Evolutionary conservation across 2,329 filamentous ascomycete species (phyloP).

Genomic region (Aspergillus sp.): DNA sequence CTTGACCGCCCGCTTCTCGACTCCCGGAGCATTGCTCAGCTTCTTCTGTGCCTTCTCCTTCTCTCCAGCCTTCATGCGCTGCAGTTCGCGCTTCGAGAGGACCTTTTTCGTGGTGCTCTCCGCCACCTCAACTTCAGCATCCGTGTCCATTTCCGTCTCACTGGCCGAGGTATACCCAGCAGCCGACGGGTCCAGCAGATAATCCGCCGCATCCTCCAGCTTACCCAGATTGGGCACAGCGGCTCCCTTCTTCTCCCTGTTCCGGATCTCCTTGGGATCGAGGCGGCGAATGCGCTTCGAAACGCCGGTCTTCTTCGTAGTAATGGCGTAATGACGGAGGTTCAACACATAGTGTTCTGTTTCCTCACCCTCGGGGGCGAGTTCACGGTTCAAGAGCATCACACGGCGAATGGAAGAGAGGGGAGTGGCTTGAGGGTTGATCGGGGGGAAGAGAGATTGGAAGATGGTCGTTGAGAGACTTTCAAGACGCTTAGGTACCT

Average conservation of each 20-base stretch:
- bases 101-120: slow-evolving; percentile 56
- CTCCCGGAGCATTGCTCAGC: slow-evolving; percentile 46
- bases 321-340: slow-evolving; percentile 92
- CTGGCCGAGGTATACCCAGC: slow-evolving; percentile 91
- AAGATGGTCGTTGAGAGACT: slow-evolving; percentile 90
- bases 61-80: slow-evolving; percentile 47
- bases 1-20: slow-evolving; percentile 87
- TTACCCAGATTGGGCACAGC: slow-evolving; percentile 85
- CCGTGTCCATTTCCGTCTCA: slow-evolving; percentile 89
- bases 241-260: slow-evolving; percentile 65
- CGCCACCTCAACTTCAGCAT: slow-evolving; percentile 89
- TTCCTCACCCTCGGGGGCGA: slow-evolving; percentile 39
- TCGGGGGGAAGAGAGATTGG: slow-evolving; percentile 92
- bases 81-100: slow-evolving; percentile 53
- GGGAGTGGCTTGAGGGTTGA: slow-evolving; percentile 87
- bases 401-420: slow-evolving; percentile 91
- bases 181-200: slow-evolving; percentile 75
- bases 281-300: slow-evolving; percentile 81
- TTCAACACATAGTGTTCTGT: slow-evolving; percentile 78
- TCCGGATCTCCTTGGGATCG: slow-evolving; percentile 79
- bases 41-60: slow-evolving; percentile 50
- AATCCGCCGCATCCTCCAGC: slow-evolving; percentile 91
- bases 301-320: slow-evolving; percentile 79
- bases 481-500: slow-evolving; percentile 92
- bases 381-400: slow-evolving; percentile 83